phyloP scores from a whole-genome alignment of 2,329 filamentous ascomycete genomes.

The Claviceps sp. region DNA sequence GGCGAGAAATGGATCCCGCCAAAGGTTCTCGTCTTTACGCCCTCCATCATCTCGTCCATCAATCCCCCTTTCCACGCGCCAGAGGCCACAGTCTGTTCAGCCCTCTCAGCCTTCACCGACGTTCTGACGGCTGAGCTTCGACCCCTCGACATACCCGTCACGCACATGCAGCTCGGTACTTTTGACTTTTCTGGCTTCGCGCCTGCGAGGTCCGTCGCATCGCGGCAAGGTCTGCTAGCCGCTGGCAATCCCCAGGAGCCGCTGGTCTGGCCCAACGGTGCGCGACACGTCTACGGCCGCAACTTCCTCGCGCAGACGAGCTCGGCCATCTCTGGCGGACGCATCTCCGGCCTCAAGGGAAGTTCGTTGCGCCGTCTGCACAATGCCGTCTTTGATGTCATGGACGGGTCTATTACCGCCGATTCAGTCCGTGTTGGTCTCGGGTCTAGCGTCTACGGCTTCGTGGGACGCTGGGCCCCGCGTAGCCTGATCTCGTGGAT shows the following conservation, averaged over 20 bases:
- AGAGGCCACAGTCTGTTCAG: constrained; percentile 74
- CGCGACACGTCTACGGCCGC: constrained; percentile 45
- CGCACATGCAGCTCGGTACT: constrained; percentile 80
- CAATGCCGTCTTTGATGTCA: constrained; percentile 78
- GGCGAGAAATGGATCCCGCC: constrained; percentile 39
- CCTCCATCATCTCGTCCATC: constrained; percentile 67
- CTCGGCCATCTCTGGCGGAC: constrained; percentile 42
- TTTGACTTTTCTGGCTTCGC: constrained; percentile 68
- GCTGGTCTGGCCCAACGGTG: constrained; percentile 49
- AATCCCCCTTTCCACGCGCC: constrained; percentile 70
- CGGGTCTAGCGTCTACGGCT: constrained; percentile 70
- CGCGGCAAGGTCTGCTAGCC: constrained; percentile 23
- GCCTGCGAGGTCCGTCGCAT: constrained; percentile 25
- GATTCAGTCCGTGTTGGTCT: constrained; percentile 67
- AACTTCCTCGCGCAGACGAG: constrained; percentile 45
- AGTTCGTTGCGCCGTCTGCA: constrained; percentile 69
- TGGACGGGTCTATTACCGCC: constrained; percentile 50
- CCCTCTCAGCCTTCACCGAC: constrained; percentile 73
- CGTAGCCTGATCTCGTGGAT: constrained; percentile 76
- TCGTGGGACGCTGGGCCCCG: constrained; percentile 73
- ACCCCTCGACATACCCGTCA: constrained; percentile 63
- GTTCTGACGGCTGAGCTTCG: constrained; percentile 68
- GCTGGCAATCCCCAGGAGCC: constrained; percentile 32
- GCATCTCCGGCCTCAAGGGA: constrained; percentile 48
- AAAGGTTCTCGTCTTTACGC: constrained; percentile 65